These are phyloP conservation scores for Solanum dulcamara DNA, from an alignment of 257 asterid species.

Conservation along the genomic window DNA sequence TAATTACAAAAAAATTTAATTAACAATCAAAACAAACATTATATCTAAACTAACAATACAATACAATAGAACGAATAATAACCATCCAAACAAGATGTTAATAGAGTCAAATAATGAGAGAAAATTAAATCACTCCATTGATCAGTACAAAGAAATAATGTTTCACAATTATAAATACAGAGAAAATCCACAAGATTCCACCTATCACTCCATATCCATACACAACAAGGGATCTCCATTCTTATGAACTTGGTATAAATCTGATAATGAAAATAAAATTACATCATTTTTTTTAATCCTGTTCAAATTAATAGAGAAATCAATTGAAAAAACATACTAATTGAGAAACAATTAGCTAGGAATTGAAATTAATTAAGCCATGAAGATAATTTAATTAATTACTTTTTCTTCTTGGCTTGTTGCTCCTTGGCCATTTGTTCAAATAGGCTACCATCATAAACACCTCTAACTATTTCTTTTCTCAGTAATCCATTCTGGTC, in stretches of 20 bases:
- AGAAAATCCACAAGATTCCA: neutral
- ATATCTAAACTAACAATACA: too few species aligned
- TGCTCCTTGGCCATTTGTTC: slow-evolving; percentile 55
- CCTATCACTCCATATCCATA: neutral
- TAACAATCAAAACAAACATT: too few species aligned
- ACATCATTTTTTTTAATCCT: neutral
- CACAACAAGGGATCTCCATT: neutral
- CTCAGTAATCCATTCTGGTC: slow-evolving; percentile 52
- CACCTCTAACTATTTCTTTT: slow-evolving; percentile 46
- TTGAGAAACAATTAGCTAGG: neutral
- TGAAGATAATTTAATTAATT: slow-evolving; percentile 11
- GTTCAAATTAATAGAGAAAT: neutral
- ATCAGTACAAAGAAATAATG: neutral
- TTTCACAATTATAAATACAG: neutral
- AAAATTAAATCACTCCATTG: neutral
- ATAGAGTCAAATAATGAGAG: neutral
- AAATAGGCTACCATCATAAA: slow-evolving; percentile 75
- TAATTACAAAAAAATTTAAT: too few species aligned
- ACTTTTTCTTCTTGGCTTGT: slow-evolving; percentile 32
- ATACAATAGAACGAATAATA: neutral
- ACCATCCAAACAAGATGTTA: too few species aligned
- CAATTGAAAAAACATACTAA: neutral
- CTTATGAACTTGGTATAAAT: neutral
- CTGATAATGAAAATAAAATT: neutral
- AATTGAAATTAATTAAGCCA: neutral